A percentile compares a stretch with the other conserved stretches of the same genome.
phyloP scores from a whole-genome alignment of 2,329 filamentous ascomycete species.

The Ceratocystis lukuohia region DNA sequence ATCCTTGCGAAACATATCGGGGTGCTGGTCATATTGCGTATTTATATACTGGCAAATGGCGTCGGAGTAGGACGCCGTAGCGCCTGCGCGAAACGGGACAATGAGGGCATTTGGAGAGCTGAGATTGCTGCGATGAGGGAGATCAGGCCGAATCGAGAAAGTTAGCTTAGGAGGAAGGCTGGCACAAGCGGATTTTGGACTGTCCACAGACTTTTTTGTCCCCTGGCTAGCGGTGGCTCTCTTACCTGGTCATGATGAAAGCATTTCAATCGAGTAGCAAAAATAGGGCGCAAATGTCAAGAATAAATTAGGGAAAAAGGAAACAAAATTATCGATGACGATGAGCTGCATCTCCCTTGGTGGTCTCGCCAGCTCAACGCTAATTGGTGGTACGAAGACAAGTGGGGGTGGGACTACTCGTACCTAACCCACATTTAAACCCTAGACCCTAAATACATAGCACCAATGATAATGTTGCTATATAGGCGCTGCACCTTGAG shows the following conservation, averaged over 20 bases:
- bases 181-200: not conserved
- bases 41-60: constrained; percentile 93
- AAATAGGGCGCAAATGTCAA: not conserved
- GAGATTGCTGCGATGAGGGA: not conserved
- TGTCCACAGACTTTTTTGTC: not conserved
- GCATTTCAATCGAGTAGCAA: not conserved
- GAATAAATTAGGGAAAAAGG: not conserved
- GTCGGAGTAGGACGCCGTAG: constrained; percentile 61
- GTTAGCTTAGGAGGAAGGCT: not conserved
- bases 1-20: constrained; percentile 89
- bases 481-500: not conserved
- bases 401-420: not conserved
- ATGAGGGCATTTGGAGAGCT: constrained; percentile 47
- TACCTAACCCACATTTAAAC: not conserved
- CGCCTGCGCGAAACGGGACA: constrained; percentile 78
- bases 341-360: not conserved
- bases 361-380: not conserved
- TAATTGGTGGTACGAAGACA: not conserved
- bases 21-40: constrained; percentile 95
- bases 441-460: not conserved
- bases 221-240: not conserved
- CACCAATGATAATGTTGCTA: not conserved
- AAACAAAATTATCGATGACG: not conserved
- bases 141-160: not conserved
- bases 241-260: not conserved